phyloP scores from a whole-genome alignment of 2,329 filamentous ascomycete species.

The Cercospora janseana region DNA sequence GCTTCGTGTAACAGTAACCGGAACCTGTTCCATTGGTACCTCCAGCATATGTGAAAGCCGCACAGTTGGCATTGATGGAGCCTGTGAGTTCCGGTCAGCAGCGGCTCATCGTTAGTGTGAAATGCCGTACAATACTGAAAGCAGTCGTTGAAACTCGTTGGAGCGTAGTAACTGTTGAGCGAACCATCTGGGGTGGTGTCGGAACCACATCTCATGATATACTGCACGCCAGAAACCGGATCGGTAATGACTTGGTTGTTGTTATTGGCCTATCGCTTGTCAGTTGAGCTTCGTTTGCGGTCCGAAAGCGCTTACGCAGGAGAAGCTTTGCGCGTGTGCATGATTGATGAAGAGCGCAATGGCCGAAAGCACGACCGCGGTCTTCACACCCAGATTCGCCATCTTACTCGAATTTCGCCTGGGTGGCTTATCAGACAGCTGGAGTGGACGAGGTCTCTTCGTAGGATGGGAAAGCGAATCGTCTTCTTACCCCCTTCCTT shows the following conservation, averaged over 20 bases:
- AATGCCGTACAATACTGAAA: constrained; percentile 4
- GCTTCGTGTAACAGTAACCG: constrained; percentile 5
- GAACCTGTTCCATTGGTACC: not conserved
- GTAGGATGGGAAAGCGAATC: too few species aligned
- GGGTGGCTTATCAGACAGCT: too few species aligned
- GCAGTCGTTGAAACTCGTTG: not conserved
- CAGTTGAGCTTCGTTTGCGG: not conserved
- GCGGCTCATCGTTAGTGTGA: not conserved
- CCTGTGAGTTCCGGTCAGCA: not conserved
- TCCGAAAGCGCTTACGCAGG: not conserved
- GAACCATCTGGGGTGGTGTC: not conserved
- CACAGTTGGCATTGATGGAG: not conserved
- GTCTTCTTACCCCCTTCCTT: not conserved
- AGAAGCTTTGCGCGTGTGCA: not conserved
- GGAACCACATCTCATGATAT: constrained; percentile 6
- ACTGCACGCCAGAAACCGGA: not conserved
- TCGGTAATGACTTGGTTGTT: constrained; percentile 5
- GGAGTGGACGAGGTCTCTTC: not conserved
- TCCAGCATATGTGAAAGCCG: constrained; percentile 3
- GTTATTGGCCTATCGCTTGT: not conserved
- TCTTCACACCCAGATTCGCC: not conserved
- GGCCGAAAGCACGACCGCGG: not conserved
- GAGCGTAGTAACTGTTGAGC: too few species aligned
- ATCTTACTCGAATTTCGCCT: too few species aligned
- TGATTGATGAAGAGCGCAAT: not conserved